These are phyloP conservation scores for Daldinia sp. DNA, from an alignment of 2,329 filamentous ascomycete species.

Conservation along the genomic window DNA sequence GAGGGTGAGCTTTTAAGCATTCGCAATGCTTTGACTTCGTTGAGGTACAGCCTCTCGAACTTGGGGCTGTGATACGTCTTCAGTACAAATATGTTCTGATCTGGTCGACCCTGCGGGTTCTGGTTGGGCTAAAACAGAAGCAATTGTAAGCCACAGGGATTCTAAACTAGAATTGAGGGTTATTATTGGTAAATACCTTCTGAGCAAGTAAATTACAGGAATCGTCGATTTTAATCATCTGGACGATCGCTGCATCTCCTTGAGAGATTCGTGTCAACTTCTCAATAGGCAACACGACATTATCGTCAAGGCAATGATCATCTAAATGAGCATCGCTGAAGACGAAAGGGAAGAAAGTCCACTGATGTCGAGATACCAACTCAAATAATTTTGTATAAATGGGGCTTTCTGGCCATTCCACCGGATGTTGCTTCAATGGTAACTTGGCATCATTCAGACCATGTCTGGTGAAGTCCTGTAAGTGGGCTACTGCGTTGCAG, in stretches of 20 bases:
- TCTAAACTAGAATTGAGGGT: not conserved
- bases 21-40: constrained; percentile 33
- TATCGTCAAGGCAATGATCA: constrained; percentile 1
- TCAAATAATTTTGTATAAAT: not conserved
- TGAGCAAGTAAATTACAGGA: constrained; percentile 20
- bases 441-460: not conserved
- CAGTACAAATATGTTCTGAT: constrained; percentile 24
- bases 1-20: constrained; percentile 24
- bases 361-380: not conserved
- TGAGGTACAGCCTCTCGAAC: constrained; percentile 28
- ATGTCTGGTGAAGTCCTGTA: not conserved
- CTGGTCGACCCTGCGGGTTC: constrained; percentile 1
- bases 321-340: not conserved
- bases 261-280: constrained; percentile 10
- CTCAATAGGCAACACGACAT: constrained; percentile 19
- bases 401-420: not conserved
- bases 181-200: not conserved
- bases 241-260: constrained; percentile 26
- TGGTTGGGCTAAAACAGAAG: not conserved
- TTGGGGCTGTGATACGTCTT: constrained; percentile 29
- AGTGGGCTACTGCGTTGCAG: not conserved
- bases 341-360: not conserved
- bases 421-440: not conserved
- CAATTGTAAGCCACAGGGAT: not conserved
- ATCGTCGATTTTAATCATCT: constrained; percentile 27